Conservation (phyloP, 352 stramenopile genomes). For the Phytopythium kandeliae region DNA sequence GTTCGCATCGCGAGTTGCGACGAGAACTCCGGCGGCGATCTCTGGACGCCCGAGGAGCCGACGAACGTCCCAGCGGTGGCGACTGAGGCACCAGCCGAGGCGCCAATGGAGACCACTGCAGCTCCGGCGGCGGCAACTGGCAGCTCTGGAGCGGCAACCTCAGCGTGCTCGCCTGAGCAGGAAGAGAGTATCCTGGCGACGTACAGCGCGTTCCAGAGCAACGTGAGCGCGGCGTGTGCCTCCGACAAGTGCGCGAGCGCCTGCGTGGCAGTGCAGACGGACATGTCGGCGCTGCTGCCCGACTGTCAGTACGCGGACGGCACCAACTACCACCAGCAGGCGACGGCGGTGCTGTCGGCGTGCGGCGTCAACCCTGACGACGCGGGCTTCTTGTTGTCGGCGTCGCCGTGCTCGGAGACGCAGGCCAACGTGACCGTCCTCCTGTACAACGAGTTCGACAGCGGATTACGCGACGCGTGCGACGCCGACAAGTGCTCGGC, state of each 20-base stretch:
- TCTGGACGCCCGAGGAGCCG: neutral
- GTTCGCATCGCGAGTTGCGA: neutral
- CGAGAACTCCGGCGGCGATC: no score
- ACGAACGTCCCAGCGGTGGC: neutral
- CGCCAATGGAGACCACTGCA: neutral
- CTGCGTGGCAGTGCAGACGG: neutral
- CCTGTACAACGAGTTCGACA: slow-evolving; percentile 4
- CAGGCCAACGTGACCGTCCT: slow-evolving; percentile 7
- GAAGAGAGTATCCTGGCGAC: neutral
- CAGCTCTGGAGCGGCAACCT: neutral
- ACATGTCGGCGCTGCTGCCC: slow-evolving; percentile 1
- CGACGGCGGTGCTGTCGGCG: neutral
- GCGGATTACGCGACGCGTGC: slow-evolving; percentile 1
- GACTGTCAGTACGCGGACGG: slow-evolving; percentile 4
- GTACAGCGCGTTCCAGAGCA: neutral
- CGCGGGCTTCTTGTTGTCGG: neutral
- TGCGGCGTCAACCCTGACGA: neutral
- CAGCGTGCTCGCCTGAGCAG: neutral
- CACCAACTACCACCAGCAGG: slow-evolving; percentile 2
- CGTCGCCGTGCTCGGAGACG: slow-evolving; percentile 1
- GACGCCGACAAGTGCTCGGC: slow-evolving; percentile 5
- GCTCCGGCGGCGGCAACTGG: neutral
- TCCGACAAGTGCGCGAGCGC: neutral
- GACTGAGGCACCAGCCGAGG: neutral
- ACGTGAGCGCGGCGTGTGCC: neutral